Conservation (phyloP, 2,329 filamentous ascomycete species). For the Stemphylium vesicarium region DNA sequence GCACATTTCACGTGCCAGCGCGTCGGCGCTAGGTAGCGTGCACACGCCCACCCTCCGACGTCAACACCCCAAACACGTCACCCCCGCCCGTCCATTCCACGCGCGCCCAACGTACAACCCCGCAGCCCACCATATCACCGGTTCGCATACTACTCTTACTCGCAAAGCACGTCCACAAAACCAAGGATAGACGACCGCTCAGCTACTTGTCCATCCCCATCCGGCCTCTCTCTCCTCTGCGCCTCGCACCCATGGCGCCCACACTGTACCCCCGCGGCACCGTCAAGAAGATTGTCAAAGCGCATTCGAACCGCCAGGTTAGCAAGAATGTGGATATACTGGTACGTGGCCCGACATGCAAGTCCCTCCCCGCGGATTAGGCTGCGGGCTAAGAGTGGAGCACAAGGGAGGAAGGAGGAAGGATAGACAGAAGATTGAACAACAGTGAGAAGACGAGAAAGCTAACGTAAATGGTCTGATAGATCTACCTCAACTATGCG, state of each 20-base stretch:
- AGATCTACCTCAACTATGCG: slow-evolving; percentile 87
- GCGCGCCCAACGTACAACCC: background rate
- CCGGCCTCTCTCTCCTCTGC: background rate
- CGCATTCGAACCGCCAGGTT: slow-evolving; percentile 78
- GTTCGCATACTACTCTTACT: too few species aligned
- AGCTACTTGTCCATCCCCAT: too few species aligned
- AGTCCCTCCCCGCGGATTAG: too few species aligned
- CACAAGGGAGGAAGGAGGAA: too few species aligned
- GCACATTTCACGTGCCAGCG: slow-evolving; percentile 13
- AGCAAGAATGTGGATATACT: slow-evolving; percentile 87
- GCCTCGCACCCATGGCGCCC: slow-evolving; percentile 64
- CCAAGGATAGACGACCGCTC: too few species aligned
- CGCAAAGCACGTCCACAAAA: too few species aligned
- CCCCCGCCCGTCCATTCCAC: background rate
- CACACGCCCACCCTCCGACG: background rate
- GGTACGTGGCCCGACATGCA: too few species aligned
- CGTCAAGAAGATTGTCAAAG: slow-evolving; percentile 88
- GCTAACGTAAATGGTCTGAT: background rate
- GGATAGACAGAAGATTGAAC: too few species aligned
- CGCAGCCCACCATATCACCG: too few species aligned
- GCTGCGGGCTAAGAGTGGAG: too few species aligned
- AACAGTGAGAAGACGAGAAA: background rate
- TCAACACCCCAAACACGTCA: slow-evolving; percentile 4
- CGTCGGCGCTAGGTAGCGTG: slow-evolving; percentile 4
- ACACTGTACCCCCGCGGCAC: slow-evolving; percentile 85